Conservation (phyloP, 345 rosid species). For the Citrus sinensis region DNA sequence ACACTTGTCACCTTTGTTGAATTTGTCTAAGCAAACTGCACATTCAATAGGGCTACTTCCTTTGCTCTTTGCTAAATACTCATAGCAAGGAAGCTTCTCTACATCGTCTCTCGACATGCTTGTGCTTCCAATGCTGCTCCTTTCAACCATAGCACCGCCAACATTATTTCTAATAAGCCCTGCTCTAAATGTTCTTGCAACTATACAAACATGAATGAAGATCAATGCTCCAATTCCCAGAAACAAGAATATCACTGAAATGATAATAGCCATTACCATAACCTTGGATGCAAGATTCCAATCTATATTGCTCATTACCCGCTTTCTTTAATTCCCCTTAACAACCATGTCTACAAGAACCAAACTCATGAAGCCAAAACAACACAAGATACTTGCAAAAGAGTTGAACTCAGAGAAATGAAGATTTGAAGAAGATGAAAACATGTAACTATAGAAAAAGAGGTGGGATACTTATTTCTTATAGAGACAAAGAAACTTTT, state of each 20-base stretch:
- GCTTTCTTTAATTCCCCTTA: not conserved
- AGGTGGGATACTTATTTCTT: not conserved
- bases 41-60: conserved; percentile 43
- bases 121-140: not conserved
- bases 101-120: conserved; percentile 44
- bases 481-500: not conserved
- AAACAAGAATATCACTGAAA: conserved; percentile 35
- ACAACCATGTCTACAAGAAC: no score
- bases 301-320: conserved; percentile 14
- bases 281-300: conserved; percentile 10
- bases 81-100: conserved; percentile 53
- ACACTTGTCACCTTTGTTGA: conserved; percentile 54
- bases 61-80: conserved; percentile 32
- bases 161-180: not conserved
- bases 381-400: not conserved
- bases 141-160: not conserved
- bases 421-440: not conserved
- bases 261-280: conserved; percentile 28
- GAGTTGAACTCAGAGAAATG: not conserved
- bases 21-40: conserved; percentile 56
- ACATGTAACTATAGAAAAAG: not conserved
- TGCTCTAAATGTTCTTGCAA: conserved; percentile 33
- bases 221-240: conserved; percentile 37
- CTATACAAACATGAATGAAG: conserved; percentile 38
- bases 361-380: no score